Evolutionary conservation across 495 filamentous ascomycete species (phyloP), one percentile per base, ranked within the genome.

Genomic region (Aspergillus biplanus): DNA sequence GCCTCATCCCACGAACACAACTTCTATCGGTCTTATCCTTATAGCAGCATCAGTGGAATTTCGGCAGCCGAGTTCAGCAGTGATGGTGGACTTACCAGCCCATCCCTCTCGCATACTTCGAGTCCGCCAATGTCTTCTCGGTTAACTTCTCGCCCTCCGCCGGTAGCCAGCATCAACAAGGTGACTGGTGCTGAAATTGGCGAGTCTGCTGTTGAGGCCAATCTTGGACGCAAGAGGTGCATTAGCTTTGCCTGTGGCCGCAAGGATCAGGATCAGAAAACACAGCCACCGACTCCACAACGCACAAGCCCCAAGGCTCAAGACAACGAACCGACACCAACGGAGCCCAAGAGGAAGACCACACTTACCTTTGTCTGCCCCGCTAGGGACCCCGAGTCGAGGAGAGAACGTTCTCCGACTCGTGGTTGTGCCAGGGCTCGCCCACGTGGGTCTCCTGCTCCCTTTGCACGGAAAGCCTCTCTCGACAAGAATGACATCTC

Each of bases 71-170:
- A 97, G 64, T 80, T 97, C 57, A 97, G 92, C 33, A 97, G 92
- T 75, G 95, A 97, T 70, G 95, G 90, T 44, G 94, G 91, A 52
- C 76, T 92, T 46, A 97, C 93, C n/a, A 96, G 92, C 66, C 92
- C 95, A 48, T 87, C 92, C n/a, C 80, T 92, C 27, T 90, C 92
- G 54, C 91, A 85, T 70, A 92, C 92, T 12, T 92, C 94, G 7
- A 99, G 95, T 71, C 95, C 95, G 9, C 92, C 91, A 32, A 74
- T 86, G 6, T 86, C 88, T 0, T 71, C 82, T 35, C 71, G 71
- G 21, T 62, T 76, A 58, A 67, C 74, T 61, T 58, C 65, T 35
- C 73, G 73, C 57, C 55, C 66, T 5, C 57, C 69, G 3, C 49
- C 65, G 62, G 35, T 62, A 32, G 65, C 59, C 32, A 74, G 73